Percentiles rank a stretch among this genome's conserved stretches.
phyloP scores from a whole-genome alignment of 2,329 filamentous ascomycete species.

The Grosmannia clavigera region DNA sequence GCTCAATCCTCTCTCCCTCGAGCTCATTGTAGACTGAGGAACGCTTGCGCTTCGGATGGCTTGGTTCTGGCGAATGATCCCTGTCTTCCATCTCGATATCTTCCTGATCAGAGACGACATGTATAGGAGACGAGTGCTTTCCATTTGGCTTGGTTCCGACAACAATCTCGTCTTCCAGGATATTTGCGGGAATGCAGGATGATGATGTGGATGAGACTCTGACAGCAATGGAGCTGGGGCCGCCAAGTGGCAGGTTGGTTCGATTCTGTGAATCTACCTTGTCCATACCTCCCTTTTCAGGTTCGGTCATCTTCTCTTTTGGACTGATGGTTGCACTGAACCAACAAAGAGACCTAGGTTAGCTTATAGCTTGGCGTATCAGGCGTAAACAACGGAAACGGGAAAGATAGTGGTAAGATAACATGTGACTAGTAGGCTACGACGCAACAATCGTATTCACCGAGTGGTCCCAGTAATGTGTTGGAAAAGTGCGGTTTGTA shows the following conservation, averaged over 20 bases:
- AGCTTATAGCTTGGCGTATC: not conserved
- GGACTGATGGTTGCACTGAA: not conserved
- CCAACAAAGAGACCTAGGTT: not conserved
- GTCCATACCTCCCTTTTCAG: slow-evolving; percentile 3
- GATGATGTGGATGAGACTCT: slow-evolving; percentile 19
- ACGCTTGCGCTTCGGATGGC: slow-evolving; percentile 45
- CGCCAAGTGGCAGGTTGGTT: slow-evolving; percentile 23
- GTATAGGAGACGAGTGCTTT: slow-evolving; percentile 22
- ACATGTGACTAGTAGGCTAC: not conserved
- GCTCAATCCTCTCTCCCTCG: slow-evolving; percentile 34
- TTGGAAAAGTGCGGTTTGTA: not conserved
- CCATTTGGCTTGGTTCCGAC: slow-evolving; percentile 32
- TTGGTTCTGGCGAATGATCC: slow-evolving; percentile 22
- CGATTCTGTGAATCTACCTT: slow-evolving; percentile 17
- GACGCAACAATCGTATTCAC: not conserved
- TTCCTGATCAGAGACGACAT: slow-evolving; percentile 24
- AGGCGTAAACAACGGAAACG: not conserved
- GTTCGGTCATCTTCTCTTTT: slow-evolving; percentile 2
- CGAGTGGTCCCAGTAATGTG: not conserved
- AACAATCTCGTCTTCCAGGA: slow-evolving; percentile 39
- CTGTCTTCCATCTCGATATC: slow-evolving; percentile 34
- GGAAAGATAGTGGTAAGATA: not conserved
- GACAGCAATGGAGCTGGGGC: not conserved
- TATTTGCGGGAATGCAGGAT: slow-evolving; percentile 25
- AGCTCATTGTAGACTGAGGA: slow-evolving; percentile 35